Evolutionary conservation across 2,329 filamentous ascomycete genomes (phyloP).

Genomic region (Fusarium goolgardi): DNA sequence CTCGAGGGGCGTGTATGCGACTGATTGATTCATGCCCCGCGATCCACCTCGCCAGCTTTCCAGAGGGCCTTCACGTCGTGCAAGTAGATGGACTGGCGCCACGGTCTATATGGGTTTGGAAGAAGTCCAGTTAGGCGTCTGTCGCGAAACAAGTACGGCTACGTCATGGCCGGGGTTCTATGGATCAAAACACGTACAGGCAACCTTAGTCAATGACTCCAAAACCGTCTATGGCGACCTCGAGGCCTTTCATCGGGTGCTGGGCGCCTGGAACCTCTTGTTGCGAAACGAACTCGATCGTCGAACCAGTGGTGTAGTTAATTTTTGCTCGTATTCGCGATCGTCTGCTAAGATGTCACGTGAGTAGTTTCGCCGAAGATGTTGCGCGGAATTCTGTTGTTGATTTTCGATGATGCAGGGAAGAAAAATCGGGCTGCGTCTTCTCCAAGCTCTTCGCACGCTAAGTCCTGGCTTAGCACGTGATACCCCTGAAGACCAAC

Average conservation of each 20-base stretch:
- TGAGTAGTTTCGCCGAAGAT: slow-evolving; percentile 43
- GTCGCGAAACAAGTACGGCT: slow-evolving; percentile 37
- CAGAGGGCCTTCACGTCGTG: slow-evolving; percentile 66
- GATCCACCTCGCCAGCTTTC: slow-evolving; percentile 66
- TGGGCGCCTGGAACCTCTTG: slow-evolving; percentile 40
- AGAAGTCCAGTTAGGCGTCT: slow-evolving; percentile 41
- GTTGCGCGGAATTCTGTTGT: slow-evolving; percentile 32
- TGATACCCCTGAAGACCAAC: slow-evolving; percentile 47
- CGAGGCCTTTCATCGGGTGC: slow-evolving; percentile 48
- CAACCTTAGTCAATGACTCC: slow-evolving; percentile 48
- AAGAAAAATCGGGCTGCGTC: slow-evolving; percentile 45
- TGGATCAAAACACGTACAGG: slow-evolving; percentile 49
- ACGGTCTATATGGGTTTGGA: slow-evolving; percentile 54
- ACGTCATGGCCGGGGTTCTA: slow-evolving; percentile 46
- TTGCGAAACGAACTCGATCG: slow-evolving; percentile 41
- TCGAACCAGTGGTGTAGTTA: slow-evolving; percentile 40
- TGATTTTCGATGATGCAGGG: slow-evolving; percentile 48
- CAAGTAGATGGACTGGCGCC: slow-evolving; percentile 66
- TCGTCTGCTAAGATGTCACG: slow-evolving; percentile 49
- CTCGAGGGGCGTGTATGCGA: slow-evolving; percentile 85
- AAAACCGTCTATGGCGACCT: slow-evolving; percentile 44
- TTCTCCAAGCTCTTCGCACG: slow-evolving; percentile 28
- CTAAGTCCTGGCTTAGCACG: slow-evolving; percentile 46
- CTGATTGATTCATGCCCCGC: slow-evolving; percentile 67
- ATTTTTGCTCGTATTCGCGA: slow-evolving; percentile 42